Percentiles rank a stretch among this genome's conserved stretches.
Evolutionary conservation across 208 protist genomes (phyloP).

Genomic region (Crithidia mellificae): DNA sequence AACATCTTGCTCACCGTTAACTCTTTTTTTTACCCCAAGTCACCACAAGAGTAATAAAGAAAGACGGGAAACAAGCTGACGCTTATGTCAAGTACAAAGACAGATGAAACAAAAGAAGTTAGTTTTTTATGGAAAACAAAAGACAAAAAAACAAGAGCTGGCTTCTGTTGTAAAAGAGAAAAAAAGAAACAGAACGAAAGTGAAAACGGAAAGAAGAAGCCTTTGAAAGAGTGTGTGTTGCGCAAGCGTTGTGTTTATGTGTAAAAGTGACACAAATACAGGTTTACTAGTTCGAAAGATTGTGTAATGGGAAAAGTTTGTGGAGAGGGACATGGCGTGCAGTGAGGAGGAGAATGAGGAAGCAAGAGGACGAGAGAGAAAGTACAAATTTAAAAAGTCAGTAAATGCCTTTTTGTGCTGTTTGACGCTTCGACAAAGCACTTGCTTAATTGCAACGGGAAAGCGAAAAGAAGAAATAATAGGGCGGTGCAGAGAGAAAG

Average conservation of each 20-base stretch:
- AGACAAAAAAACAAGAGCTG: background rate
- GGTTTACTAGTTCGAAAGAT: background rate
- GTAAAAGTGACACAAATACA: constrained; percentile 9
- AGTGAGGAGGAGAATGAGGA: background rate
- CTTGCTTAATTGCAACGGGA: too few species aligned
- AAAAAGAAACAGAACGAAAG: background rate
- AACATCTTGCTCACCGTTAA: constrained; percentile 1
- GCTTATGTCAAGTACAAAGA: too few species aligned
- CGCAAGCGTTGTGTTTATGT: constrained; percentile 12
- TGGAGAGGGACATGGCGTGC: background rate
- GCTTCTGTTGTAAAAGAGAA: background rate
- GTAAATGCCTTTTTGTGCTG: too few species aligned
- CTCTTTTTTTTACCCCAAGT: background rate
- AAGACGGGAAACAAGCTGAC: too few species aligned
- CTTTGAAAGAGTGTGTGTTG: background rate
- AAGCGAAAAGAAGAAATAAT: too few species aligned
- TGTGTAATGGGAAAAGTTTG: background rate
- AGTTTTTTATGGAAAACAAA: background rate
- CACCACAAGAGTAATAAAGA: background rate
- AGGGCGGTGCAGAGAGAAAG: too few species aligned
- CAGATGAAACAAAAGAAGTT: background rate
- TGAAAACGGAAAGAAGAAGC: constrained; percentile 1
- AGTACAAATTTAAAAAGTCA: too few species aligned
- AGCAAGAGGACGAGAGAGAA: background rate
- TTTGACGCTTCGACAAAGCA: too few species aligned